phyloP scores from a whole-genome alignment of 2,329 filamentous ascomycete genomes.

The Chaetomiaceae sp. region DNA sequence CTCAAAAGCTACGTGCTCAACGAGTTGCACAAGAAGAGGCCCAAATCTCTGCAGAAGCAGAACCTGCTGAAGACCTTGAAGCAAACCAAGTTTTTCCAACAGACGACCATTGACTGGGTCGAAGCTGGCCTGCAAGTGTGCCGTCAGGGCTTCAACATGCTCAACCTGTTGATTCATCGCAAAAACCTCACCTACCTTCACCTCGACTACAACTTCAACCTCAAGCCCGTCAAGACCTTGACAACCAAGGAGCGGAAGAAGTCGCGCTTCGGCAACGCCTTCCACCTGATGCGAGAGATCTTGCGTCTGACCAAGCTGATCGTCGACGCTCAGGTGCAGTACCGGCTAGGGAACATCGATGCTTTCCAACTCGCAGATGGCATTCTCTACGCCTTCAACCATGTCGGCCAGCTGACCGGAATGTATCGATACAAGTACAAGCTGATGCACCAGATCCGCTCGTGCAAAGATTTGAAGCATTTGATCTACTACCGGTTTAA shows the following conservation, averaged over 20 bases:
- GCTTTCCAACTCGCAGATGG: conserved; percentile 97
- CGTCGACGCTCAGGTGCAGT: conserved; percentile 97
- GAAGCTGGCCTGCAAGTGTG: conserved; percentile 98
- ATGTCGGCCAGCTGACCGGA: conserved; percentile 93
- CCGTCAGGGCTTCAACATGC: conserved; percentile 97
- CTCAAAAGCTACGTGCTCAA: conserved; percentile 95
- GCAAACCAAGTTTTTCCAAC: conserved; percentile 98
- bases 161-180: conserved; percentile 93
- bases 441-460: conserved; percentile 98
- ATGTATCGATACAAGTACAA: conserved; percentile 99
- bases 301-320: conserved; percentile 93
- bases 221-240: conserved; percentile 97
- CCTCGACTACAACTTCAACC: conserved; percentile 98
- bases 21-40: conserved; percentile 90
- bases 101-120: conserved; percentile 98
- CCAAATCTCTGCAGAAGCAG: conserved; percentile 93
- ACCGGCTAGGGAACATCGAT: conserved; percentile 94
- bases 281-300: conserved; percentile 98
- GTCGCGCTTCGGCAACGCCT: conserved; percentile 97
- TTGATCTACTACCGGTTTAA: conserved; percentile 99
- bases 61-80: conserved; percentile 84
- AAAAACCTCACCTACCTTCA: conserved; percentile 98
- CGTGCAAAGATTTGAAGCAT: conserved; percentile 98
- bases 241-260: conserved; percentile 99
- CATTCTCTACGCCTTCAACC: conserved; percentile 99